Evolutionary conservation across 1,284 basidiomycete species (phyloP).

Genomic region (Irpex sp.): DNA sequence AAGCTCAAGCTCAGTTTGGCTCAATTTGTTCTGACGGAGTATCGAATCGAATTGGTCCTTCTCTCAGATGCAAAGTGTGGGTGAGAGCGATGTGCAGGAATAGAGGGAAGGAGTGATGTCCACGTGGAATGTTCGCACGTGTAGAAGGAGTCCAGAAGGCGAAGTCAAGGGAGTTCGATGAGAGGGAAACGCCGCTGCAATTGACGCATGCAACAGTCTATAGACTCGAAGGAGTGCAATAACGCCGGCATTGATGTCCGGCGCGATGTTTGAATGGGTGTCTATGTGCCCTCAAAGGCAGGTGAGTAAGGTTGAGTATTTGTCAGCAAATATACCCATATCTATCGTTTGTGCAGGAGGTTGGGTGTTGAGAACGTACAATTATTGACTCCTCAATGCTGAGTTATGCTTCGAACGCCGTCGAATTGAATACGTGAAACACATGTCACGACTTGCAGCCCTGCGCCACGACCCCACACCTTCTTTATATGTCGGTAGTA

Average conservation of each 20-base stretch:
- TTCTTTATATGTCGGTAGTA: not conserved
- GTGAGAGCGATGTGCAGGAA: not conserved
- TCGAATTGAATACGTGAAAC: not conserved
- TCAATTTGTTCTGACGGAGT: not conserved
- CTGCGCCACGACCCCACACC: not conserved
- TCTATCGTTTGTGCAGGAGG: not conserved
- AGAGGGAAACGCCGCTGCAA: not conserved
- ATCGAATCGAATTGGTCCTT: not conserved
- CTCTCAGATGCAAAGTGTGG: not conserved
- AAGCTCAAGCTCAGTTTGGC: not conserved
- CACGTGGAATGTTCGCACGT: not conserved
- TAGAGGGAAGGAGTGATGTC: not conserved
- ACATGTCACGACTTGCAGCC: not conserved
- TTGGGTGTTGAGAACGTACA: not conserved
- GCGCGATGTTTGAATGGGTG: not conserved
- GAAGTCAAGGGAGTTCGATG: not conserved
- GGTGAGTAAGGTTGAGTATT: not conserved
- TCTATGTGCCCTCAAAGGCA: not conserved
- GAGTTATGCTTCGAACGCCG: not conserved
- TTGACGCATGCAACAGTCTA: no score
- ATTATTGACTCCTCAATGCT: not conserved
- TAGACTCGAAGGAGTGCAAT: not conserved
- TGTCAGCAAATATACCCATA: not conserved
- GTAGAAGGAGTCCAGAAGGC: not conserved
- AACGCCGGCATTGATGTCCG: not conserved